Base-by-base conservation (phyloP, 352 stramenopile species). In the Globisporangium nunn region DNA sequence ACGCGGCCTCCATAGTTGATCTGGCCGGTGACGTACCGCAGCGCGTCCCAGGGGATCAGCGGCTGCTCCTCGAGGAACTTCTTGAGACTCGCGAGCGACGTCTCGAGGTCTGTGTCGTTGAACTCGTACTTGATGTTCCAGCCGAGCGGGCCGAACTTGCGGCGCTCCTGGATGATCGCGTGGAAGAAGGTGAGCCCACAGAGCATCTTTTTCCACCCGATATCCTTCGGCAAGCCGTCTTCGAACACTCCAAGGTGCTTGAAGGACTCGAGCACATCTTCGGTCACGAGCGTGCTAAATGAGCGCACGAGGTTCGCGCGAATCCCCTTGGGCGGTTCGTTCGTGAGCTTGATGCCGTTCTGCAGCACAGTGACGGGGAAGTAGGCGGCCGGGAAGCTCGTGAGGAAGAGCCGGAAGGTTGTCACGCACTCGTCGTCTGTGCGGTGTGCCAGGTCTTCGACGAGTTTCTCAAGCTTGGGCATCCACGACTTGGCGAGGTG, bases 71-170 rank as follows among this genome's bases (percentile, higher is more conserved):
- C 75, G 6, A 98, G 61, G 60, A 98, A 98, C 40, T 95, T 92
- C 7, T 73, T 81, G 11, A 98, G 59, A 59, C 91, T 93, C 17
- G 78, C 84, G 10, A 98, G 76, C 14, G 85, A 96, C 29, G 93
- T 98, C 74, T 98, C 91, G 6, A 98, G 70, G 67, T 98, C 93
- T 7, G 87, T 95, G 58, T 98, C 94, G 63, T 98, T 97, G 68
- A 98, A 98, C 52, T 97, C 93, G 62, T 98, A 98, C 53, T 82
- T 82, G 67, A 98, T 98, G 61, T 98, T 98, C 93, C 93, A 98
- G 8, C 93, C 93, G 1, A 98, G 70, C 15, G 93, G 74, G 0
- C 93, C 93, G 56, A 98, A 98, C 57, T 98, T 98, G 37, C 91
- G 78, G 30, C 93, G 72, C 66, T 98, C 93, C 69, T 98, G 86